These are phyloP conservation scores for Blastocystis sp. DNA, from an alignment of 352 stramenopile species.

Conservation along the genomic window DNA sequence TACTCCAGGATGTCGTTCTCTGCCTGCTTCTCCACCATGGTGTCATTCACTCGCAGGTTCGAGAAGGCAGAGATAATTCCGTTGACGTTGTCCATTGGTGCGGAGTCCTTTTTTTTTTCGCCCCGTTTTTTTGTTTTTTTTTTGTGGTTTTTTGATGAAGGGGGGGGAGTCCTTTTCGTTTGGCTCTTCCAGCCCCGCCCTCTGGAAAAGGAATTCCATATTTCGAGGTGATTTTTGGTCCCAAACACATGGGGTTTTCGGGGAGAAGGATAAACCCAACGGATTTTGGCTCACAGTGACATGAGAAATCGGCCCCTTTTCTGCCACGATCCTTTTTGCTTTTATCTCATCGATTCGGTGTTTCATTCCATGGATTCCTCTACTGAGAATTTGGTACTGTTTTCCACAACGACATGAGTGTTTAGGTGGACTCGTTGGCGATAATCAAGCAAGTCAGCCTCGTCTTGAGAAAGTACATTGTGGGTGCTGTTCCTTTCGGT, in stretches of 20 bases:
- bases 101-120: no score
- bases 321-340: not conserved
- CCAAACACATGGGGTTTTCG: not conserved
- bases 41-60: constrained; percentile 57
- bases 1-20: constrained; percentile 44
- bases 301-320: not conserved
- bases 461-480: constrained; percentile 52
- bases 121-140: no score
- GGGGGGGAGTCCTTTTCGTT: not conserved
- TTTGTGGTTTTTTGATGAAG: not conserved
- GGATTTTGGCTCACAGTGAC: not conserved
- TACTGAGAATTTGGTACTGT: constrained; percentile 59
- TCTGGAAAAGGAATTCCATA: not conserved
- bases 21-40: constrained; percentile 15
- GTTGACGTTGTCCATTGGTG: not conserved
- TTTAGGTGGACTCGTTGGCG: constrained; percentile 57
- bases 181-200: not conserved
- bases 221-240: not conserved
- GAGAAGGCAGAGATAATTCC: not conserved
- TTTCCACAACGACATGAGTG: not conserved
- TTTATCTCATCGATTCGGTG: not conserved
- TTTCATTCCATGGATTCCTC: constrained; percentile 23
- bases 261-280: not conserved
- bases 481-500: not conserved
- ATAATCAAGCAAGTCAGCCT: constrained; percentile 53